These are phyloP conservation scores for Bacidia rubella DNA, from an alignment of 495 filamentous ascomycete species.

Conservation along the genomic window DNA sequence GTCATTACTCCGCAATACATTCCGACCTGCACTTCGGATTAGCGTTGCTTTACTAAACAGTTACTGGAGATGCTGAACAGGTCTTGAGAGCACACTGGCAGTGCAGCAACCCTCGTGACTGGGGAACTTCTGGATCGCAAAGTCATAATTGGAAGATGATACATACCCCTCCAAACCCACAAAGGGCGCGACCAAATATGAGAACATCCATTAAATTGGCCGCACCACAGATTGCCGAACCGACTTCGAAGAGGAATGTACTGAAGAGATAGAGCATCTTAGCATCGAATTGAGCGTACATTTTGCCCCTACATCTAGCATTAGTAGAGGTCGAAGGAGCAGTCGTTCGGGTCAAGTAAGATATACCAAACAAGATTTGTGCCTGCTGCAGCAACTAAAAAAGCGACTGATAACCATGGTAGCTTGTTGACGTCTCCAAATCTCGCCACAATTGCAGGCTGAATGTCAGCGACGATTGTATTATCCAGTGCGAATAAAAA, in stretches of 20 bases:
- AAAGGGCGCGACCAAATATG: constrained; percentile 33
- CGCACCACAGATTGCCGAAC: constrained; percentile 35
- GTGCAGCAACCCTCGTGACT: too few relatives aligned
- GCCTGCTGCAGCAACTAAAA: constrained; percentile 29
- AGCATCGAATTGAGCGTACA: constrained; percentile 35
- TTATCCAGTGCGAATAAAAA: constrained; percentile 44
- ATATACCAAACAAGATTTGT: constrained; percentile 29
- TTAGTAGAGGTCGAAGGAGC: neutral
- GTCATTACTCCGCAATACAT: constrained; percentile 40
- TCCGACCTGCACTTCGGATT: too few relatives aligned
- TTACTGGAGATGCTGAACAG: too few relatives aligned
- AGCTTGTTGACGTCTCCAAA: constrained; percentile 37
- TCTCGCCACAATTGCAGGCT: constrained; percentile 32
- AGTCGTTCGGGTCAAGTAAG: neutral
- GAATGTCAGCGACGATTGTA: constrained; percentile 44
- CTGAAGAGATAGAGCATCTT: constrained; percentile 38
- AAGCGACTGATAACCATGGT: constrained; percentile 37
- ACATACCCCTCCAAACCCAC: constrained; percentile 31
- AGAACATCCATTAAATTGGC: constrained; percentile 34
- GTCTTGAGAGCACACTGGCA: too few relatives aligned
- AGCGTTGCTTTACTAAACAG: too few relatives aligned
- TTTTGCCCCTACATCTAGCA: constrained; percentile 18
- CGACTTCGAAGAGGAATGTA: constrained; percentile 34
- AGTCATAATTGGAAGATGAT: too few relatives aligned
- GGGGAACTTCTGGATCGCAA: too few relatives aligned